Base-by-base conservation (phyloP, 352 stramenopile genomes). In the Globisporangium takayamanum region DNA sequence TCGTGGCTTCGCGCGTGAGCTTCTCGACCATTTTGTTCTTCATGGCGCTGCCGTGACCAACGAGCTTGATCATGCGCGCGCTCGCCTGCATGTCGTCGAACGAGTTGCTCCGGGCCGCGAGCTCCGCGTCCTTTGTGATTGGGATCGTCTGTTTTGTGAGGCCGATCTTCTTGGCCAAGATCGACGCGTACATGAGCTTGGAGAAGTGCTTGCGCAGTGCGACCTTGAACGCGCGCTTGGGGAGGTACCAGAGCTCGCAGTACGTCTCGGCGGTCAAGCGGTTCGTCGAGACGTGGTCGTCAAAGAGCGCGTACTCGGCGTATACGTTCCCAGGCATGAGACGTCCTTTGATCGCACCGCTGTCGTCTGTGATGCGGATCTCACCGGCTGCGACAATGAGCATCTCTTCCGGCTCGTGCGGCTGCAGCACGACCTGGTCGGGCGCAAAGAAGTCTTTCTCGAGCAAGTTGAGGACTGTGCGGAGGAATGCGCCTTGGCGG, bases 141-240 rank as follows among this genome's bases (percentile, higher is more conserved):
- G n/a, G 2, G 14, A n/a, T 36, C 25, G n/a, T 37, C 2, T 56
- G 45, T 5, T 53, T 25, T n/a, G 50, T 36, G 7, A 55, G 60
- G 0, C 57, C 30, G 30, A 76, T 56, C 46, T 76, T 65, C 44
- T 72, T 54, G 3, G 75, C 42, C 41, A 84, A 48, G 42, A 85
- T 64, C 2, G 72, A 70, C 15, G 72, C 73, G 48, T 77, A 78
- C 30, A 80, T 77, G 36, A 81, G 20, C 48, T 80, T 78, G n/a
- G 73, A 74, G 45, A 80, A 87, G 28, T 88, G 77, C 39, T 80
- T 77, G 5, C 65, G 66, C 20, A 85, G 45, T 7, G 77, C 77
- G 8, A 65, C 50, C 41, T 80, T 74, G 41, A 81, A 84, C 15
- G 70, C 62, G 20, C 61, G 61, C 2, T 55, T 59, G 3, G 68